These are phyloP conservation scores for Eragrostis curvula DNA, from an alignment of 176 grass and related monocot species.

Conservation along the genomic window DNA sequence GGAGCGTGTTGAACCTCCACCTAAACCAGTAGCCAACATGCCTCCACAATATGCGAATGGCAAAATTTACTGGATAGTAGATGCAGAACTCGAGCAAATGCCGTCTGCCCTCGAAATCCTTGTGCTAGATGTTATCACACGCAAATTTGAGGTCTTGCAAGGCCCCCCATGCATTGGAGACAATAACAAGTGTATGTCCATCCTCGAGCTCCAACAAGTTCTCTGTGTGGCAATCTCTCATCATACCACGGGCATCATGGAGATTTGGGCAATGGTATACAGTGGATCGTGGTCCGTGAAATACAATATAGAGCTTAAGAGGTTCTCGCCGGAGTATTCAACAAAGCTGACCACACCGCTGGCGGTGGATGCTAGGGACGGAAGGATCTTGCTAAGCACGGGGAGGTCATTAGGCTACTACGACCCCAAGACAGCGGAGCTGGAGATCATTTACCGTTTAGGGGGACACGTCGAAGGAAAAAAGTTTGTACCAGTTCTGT, in stretches of 20 bases:
- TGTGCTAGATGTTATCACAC: not conserved
- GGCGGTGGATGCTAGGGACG: not conserved
- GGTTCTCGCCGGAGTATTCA: not conserved
- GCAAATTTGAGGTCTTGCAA: not conserved
- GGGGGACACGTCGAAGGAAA: not conserved
- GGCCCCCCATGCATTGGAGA: not conserved
- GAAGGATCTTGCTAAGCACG: constrained; percentile 8
- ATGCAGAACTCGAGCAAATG: not conserved
- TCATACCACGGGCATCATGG: not conserved
- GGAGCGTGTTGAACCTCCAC: not conserved
- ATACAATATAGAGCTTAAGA: not conserved
- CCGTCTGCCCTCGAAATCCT: not conserved
- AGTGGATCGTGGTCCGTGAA: not conserved
- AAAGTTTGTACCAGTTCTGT: not conserved
- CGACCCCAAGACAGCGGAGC: not conserved
- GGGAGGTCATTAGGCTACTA: constrained; percentile 31
- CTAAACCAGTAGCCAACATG: constrained; percentile 5
- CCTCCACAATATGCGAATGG: not conserved
- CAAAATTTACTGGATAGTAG: constrained; percentile 31
- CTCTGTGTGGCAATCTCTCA: not conserved
- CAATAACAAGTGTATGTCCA: not conserved
- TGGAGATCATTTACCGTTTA: not conserved
- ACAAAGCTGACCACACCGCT: not conserved
- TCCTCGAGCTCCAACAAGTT: constrained; percentile 14
- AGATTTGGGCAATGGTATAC: constrained; percentile 11